These are phyloP conservation scores for Escallonia herrerae DNA, from an alignment of 129 eudicot genomes.

Conservation along the genomic window DNA sequence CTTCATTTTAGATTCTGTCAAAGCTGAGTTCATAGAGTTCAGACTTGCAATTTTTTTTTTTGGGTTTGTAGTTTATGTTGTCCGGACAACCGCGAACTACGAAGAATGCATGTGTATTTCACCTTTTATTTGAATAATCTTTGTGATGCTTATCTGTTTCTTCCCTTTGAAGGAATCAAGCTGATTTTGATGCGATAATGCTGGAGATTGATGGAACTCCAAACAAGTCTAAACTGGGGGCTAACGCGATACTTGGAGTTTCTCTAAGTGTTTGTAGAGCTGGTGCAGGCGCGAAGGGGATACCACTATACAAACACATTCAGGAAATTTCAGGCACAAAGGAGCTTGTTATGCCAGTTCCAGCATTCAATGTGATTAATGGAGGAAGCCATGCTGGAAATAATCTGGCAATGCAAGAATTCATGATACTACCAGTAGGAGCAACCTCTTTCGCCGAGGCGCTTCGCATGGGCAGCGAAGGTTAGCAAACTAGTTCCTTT, in stretches of 20 bases:
- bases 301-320: slow-evolving; percentile 88
- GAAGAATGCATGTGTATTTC: too few relatives aligned
- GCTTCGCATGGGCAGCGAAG: slow-evolving; percentile 91
- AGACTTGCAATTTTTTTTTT: too few relatives aligned
- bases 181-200: slow-evolving; percentile 79
- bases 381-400: slow-evolving; percentile 99
- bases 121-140: too few relatives aligned
- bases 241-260: slow-evolving; percentile 93
- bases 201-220: slow-evolving; percentile 97
- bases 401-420: slow-evolving; percentile 94
- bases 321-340: slow-evolving; percentile 84
- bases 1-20: too few relatives aligned
- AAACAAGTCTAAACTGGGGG: slow-evolving; percentile 87
- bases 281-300: slow-evolving; percentile 88
- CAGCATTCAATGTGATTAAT: slow-evolving; percentile 88
- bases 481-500: slow-evolving; percentile 29
- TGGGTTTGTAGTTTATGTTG: too few relatives aligned
- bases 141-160: too few relatives aligned
- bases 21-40: too few relatives aligned
- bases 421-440: slow-evolving; percentile 93
- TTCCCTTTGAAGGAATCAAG: slow-evolving; percentile 52
- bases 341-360: slow-evolving; percentile 98
- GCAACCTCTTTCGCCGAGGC: slow-evolving; percentile 85
- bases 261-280: slow-evolving; percentile 94
- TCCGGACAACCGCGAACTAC: too few relatives aligned